Evolutionary conservation across 306 rosid species (phyloP).

Genomic region (Vigna reflexopilosa): DNA sequence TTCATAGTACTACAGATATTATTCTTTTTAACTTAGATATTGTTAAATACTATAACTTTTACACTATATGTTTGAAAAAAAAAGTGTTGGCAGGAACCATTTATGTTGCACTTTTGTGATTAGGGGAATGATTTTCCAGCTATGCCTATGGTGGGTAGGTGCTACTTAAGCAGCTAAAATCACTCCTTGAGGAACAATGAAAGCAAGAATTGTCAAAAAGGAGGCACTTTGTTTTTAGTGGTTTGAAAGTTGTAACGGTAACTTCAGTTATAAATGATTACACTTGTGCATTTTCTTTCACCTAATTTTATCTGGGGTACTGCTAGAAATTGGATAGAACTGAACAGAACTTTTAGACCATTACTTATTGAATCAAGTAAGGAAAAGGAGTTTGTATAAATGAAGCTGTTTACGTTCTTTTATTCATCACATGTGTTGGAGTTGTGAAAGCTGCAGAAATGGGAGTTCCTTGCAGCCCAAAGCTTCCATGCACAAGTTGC

Average conservation of each 20-base stretch:
- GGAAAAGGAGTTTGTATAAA: constrained; percentile 35
- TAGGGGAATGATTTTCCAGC: constrained; percentile 34
- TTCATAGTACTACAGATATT: too few species aligned
- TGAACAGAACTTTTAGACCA: constrained; percentile 5
- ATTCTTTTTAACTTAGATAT: too few species aligned
- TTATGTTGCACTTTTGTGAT: constrained; percentile 45
- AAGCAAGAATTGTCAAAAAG: constrained; percentile 42
- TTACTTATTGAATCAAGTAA: constrained; percentile 19
- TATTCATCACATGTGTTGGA: constrained; percentile 28
- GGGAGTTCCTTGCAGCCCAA: constrained; percentile 77
- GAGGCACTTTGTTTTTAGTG: constrained; percentile 39
- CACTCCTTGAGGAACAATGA: constrained; percentile 32
- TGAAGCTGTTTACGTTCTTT: constrained; percentile 10
- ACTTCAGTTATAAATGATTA: constrained; percentile 41
- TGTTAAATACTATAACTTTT: too few species aligned
- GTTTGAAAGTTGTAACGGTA: constrained; percentile 40
- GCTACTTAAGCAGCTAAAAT: constrained; percentile 44
- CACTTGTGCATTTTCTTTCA: constrained; percentile 18
- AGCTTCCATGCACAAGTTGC: constrained; percentile 9
- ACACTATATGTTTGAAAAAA: too few species aligned
- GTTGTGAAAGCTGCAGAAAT: constrained; percentile 65
- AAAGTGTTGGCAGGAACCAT: constrained; percentile 43
- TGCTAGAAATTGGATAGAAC: constrained; percentile 20
- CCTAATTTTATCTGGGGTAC: not conserved
- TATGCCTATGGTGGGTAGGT: constrained; percentile 43